A percentile compares a stretch with the other conserved stretches of the same genome.
Conservation (phyloP, 495 filamentous ascomycete genomes). For the Glonium stellatum region DNA sequence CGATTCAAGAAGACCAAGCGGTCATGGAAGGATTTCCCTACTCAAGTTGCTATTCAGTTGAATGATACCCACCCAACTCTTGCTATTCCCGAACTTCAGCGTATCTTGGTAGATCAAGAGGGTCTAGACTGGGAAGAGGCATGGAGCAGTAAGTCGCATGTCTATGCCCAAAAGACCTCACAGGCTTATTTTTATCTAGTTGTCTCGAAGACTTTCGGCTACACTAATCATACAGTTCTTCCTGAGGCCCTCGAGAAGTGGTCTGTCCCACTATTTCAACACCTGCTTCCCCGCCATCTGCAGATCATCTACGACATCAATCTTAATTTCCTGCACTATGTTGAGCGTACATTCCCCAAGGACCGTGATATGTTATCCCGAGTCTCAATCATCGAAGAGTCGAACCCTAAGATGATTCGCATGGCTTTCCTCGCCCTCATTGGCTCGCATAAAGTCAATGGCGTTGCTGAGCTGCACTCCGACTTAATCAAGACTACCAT, state of each 20-base stretch:
- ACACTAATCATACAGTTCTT: conserved; percentile 97
- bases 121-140: conserved; percentile 89
- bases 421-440: conserved; percentile 95
- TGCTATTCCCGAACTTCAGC: conserved; percentile 89
- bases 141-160: conserved; percentile 56
- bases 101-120: conserved; percentile 84
- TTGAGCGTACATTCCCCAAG: conserved; percentile 84
- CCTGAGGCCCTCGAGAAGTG: conserved; percentile 97
- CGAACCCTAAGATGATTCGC: conserved; percentile 93
- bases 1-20: conserved; percentile 96
- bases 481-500: conserved; percentile 97
- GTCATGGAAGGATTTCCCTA: conserved; percentile 84
- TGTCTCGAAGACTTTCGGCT: conserved; percentile 67
- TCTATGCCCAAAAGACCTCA: conserved; percentile 31
- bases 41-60: conserved; percentile 92
- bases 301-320: conserved; percentile 99
- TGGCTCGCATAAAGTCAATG: conserved; percentile 98
- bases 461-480: conserved; percentile 93
- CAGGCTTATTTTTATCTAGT: conserved; percentile 30
- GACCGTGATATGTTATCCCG: conserved; percentile 75
- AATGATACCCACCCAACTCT: conserved; percentile 98
- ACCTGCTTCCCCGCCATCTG: conserved; percentile 87
- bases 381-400: conserved; percentile 96
- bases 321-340: conserved; percentile 78
- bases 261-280: conserved; percentile 88